These are phyloP conservation scores for Monascus ruber DNA, from an alignment of 2,329 filamentous ascomycete genomes.

Conservation along the genomic window DNA sequence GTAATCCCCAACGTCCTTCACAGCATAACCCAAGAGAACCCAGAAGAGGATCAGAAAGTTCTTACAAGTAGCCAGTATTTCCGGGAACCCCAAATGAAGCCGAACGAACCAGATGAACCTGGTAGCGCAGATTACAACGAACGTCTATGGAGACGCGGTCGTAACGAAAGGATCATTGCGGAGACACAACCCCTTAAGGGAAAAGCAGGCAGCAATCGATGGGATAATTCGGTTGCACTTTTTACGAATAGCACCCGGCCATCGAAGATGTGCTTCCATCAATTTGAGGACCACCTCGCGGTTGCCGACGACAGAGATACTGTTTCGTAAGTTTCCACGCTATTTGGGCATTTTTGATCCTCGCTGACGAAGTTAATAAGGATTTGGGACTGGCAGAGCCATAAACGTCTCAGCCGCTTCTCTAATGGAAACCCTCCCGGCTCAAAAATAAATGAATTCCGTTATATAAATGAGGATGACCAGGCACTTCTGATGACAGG, in stretches of 20 bases:
- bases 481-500: conserved; percentile 90
- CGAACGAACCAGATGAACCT: conserved; percentile 88
- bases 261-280: conserved; percentile 88
- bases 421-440: conserved; percentile 88
- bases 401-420: conserved; percentile 66
- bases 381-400: conserved; percentile 86
- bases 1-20: conserved; percentile 22
- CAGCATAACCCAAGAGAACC: conserved; percentile 4
- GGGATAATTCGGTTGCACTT: conserved; percentile 72
- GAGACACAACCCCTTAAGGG: conserved; percentile 92
- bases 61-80: conserved; percentile 55
- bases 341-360: conserved; percentile 2
- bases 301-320: conserved; percentile 89
- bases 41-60: conserved; percentile 9
- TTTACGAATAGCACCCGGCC: conserved; percentile 86
- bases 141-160: conserved; percentile 78
- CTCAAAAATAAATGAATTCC: conserved; percentile 85
- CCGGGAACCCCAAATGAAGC: conserved; percentile 95
- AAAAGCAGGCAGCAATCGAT: conserved; percentile 70
- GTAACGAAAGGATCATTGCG: conserved; percentile 83
- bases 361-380: conserved; percentile 21
- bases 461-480: conserved; percentile 97
- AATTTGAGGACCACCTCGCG: conserved; percentile 92
- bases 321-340: conserved; percentile 43
- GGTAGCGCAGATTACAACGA: conserved; percentile 95